Conservation (phyloP, 139 green algal species). For the Chara braunii region DNA sequence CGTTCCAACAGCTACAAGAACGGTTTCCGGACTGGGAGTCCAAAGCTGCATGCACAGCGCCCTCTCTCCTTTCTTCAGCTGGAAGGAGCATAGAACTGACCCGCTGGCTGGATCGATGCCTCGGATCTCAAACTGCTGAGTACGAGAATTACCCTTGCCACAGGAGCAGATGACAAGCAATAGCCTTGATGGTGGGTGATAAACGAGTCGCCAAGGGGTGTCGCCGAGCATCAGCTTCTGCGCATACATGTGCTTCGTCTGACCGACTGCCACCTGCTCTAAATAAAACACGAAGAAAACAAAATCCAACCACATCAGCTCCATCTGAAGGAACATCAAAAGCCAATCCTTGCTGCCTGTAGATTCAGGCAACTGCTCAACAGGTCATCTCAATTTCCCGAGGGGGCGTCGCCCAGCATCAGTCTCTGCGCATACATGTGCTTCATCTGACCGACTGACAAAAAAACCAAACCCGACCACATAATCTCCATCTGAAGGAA, state of each 20-base stretch:
- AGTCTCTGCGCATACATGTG: constrained; percentile 20
- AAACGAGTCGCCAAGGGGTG: constrained; percentile 29
- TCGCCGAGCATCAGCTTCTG: constrained; percentile 17
- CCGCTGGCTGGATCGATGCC: constrained; percentile 27
- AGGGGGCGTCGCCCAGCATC: constrained; percentile 13
- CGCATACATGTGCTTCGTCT: constrained; percentile 14
- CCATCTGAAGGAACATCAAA: too few relatives aligned
- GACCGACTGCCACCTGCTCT: constrained; percentile 24
- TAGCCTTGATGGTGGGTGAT: constrained; percentile 16
- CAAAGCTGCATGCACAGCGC: constrained; percentile 24
- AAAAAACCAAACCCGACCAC: too few relatives aligned
- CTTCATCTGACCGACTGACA: constrained; percentile 18
- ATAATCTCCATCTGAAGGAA: too few relatives aligned
- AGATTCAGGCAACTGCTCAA: too few relatives aligned
- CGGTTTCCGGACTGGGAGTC: background rate
- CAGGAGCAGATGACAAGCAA: constrained; percentile 25
- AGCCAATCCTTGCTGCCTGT: too few relatives aligned
- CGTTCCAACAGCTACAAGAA: constrained; percentile 11
- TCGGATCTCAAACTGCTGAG: constrained; percentile 2
- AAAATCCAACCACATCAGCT: too few relatives aligned
- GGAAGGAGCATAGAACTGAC: background rate
- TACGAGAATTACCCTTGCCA: background rate
- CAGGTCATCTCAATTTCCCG: too few relatives aligned
- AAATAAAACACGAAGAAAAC: background rate
- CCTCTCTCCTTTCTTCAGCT: constrained; percentile 9